phyloP scores from a whole-genome alignment of 352 stramenopile genomes.

The Globisporangium yorkense region DNA sequence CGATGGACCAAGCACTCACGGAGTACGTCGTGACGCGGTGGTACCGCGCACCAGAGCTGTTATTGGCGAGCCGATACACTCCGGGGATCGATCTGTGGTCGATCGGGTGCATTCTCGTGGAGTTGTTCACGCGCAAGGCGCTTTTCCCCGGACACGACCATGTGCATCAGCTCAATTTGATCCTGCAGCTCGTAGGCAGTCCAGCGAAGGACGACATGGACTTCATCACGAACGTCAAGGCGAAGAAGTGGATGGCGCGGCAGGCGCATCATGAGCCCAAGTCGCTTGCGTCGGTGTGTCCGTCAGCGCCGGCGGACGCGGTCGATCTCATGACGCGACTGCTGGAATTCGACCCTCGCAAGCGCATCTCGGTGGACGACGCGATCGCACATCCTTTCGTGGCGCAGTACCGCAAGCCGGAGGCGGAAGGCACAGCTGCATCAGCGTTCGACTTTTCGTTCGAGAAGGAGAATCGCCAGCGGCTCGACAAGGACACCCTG shows the following conservation, averaged over 20 bases:
- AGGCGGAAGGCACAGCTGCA: conserved; percentile 32
- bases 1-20: conserved; percentile 55
- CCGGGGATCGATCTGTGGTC: conserved; percentile 94
- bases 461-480: conserved; percentile 50
- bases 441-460: conserved; percentile 81
- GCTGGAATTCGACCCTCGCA: conserved; percentile 87
- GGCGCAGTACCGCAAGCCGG: conserved; percentile 43
- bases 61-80: conserved; percentile 94
- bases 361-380: conserved; percentile 64
- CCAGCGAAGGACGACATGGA: conserved; percentile 55
- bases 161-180: conserved; percentile 88
- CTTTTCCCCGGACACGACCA: conserved; percentile 82
- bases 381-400: conserved; percentile 80
- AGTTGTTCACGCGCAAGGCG: conserved; percentile 91
- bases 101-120: conserved; percentile 98
- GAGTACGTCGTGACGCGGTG: conserved; percentile 95
- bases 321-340: conserved; percentile 85
- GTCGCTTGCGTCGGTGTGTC: conserved; percentile 39
- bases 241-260: conserved; percentile 75
- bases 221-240: conserved; percentile 82
- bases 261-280: conserved; percentile 62
- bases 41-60: conserved; percentile 92
- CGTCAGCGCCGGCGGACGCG: conserved; percentile 45
- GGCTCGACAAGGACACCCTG: conserved; percentile 74
- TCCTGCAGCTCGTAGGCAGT: conserved; percentile 67